These are phyloP conservation scores for Scleromitrula shiraiana DNA, from an alignment of 2,329 filamentous ascomycete species.

Conservation along the genomic window DNA sequence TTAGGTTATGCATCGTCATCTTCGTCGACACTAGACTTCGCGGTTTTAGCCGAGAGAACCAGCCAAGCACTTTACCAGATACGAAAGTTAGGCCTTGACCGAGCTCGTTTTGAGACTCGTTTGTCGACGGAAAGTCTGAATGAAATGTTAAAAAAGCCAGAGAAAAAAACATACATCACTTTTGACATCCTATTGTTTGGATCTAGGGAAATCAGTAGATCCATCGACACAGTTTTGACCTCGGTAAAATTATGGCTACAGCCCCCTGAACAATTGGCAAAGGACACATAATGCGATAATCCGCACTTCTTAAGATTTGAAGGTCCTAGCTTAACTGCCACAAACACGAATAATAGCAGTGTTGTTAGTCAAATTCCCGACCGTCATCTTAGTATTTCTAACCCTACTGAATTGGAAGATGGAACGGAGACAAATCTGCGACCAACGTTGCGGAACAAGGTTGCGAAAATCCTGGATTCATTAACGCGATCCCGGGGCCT, in stretches of 20 bases:
- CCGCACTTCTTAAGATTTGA: conserved; percentile 4
- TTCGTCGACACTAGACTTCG: neutral
- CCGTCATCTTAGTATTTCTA: neutral
- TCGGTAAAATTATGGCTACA: conserved; percentile 10
- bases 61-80: neutral
- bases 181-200: conserved; percentile 12
- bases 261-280: conserved; percentile 5
- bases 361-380: neutral
- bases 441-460: neutral
- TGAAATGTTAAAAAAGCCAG: neutral
- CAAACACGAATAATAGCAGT: too few species aligned
- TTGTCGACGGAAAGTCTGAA: neutral
- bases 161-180: neutral
- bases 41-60: neutral
- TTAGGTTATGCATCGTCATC: too few species aligned
- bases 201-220: neutral
- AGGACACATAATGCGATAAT: conserved; percentile 7
- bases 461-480: neutral
- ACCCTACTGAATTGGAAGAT: neutral
- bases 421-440: neutral
- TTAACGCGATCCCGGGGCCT: neutral
- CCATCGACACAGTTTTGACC: neutral
- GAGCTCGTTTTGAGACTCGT: neutral
- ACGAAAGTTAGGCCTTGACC: neutral
- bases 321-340: too few species aligned